Evolutionary conservation across 2,329 filamentous ascomycete genomes (phyloP).

Genomic region (Sclerotiophoma versabilis): DNA sequence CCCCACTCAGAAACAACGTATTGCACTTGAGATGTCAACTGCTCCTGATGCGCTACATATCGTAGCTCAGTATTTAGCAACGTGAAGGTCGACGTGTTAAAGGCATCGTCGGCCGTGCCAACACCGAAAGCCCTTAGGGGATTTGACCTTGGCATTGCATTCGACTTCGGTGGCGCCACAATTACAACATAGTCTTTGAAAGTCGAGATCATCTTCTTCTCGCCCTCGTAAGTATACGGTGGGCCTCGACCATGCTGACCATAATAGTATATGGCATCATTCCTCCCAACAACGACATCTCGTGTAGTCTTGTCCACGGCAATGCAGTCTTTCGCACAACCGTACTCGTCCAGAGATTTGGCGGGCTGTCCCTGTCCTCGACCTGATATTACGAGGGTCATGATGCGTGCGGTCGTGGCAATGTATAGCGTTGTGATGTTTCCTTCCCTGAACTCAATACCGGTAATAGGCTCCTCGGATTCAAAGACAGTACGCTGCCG

Average conservation of each 20-base stretch:
- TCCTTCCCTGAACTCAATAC: conserved; percentile 76
- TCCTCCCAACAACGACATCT: conserved; percentile 88
- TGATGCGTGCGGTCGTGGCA: conserved; percentile 84
- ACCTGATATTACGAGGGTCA: conserved; percentile 86
- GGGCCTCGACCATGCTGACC: conserved; percentile 82
- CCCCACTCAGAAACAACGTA: conserved; percentile 88
- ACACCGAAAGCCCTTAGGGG: conserved; percentile 77
- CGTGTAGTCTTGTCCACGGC: conserved; percentile 79
- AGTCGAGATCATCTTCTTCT: conserved; percentile 80
- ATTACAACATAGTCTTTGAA: conserved; percentile 88
- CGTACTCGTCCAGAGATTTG: conserved; percentile 85
- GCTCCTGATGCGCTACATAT: conserved; percentile 88
- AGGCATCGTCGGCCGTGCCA: conserved; percentile 75
- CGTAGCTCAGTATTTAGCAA: conserved; percentile 91
- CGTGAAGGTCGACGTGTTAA: conserved; percentile 87
- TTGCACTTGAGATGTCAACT: conserved; percentile 80
- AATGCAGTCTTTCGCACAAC: conserved; percentile 96
- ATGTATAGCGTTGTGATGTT: conserved; percentile 82
- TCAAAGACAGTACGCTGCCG: conserved; percentile 95
- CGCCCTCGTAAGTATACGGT: conserved; percentile 88
- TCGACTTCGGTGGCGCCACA: conserved; percentile 76
- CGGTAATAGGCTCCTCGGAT: conserved; percentile 94
- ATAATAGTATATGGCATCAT: conserved; percentile 97
- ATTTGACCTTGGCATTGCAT: conserved; percentile 61
- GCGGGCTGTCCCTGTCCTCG: conserved; percentile 89